These are phyloP conservation scores for Biscogniauxia marginata DNA, from an alignment of 2,329 filamentous ascomycete genomes.

Conservation along the genomic window DNA sequence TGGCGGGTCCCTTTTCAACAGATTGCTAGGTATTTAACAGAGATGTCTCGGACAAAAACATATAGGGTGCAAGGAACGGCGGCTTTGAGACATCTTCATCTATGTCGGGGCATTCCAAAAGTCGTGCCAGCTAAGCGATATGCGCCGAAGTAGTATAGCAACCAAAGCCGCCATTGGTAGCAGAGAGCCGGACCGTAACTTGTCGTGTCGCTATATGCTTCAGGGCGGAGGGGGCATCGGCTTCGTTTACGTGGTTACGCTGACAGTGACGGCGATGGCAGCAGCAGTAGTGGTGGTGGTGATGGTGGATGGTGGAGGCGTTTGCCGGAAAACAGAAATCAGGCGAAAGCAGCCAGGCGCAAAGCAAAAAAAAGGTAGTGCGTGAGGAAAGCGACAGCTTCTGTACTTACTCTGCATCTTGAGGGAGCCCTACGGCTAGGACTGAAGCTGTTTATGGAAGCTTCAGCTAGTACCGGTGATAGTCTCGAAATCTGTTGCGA, in stretches of 20 bases:
- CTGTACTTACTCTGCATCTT: constrained; percentile 31
- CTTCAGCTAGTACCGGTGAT: constrained; percentile 7
- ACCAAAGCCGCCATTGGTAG: background rate
- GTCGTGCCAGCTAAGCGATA: background rate
- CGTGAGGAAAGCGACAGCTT: background rate
- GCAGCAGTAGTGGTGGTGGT: background rate
- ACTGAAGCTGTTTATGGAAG: constrained; percentile 7
- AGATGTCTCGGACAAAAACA: background rate
- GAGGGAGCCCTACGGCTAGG: constrained; percentile 4
- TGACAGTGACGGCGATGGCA: too few species aligned
- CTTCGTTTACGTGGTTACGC: background rate
- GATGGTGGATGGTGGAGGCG: background rate
- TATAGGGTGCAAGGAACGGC: too few species aligned
- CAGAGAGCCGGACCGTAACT: background rate
- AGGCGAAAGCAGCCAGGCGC: background rate
- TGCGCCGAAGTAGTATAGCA: background rate
- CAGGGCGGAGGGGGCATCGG: background rate
- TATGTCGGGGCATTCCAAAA: background rate
- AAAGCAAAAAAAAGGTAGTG: background rate
- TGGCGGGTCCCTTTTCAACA: background rate
- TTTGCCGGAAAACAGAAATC: background rate
- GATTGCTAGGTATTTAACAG: background rate
- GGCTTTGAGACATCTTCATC: background rate
- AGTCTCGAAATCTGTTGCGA: background rate
- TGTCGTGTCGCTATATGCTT: background rate